A percentile compares a stretch with the other conserved stretches of the same genome.
Conservation (phyloP, 129 eudicot genomes). For the Saussurea involucrata region DNA sequence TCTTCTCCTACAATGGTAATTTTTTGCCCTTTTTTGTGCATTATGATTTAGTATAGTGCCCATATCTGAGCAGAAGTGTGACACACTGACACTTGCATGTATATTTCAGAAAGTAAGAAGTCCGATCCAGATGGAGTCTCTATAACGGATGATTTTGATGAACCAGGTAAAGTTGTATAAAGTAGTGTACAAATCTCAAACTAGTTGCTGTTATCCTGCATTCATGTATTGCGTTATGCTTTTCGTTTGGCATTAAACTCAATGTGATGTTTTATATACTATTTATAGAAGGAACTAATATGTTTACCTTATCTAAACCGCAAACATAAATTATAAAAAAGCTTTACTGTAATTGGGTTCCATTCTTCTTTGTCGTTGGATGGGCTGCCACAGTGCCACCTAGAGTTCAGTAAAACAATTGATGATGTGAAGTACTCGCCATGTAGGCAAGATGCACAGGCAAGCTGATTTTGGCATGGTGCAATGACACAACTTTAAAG, state of each 20-base stretch:
- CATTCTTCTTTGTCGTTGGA: background rate
- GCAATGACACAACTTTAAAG: background rate
- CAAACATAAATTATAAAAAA: constrained; percentile 1
- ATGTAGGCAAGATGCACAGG: background rate
- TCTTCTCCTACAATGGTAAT: constrained; percentile 73
- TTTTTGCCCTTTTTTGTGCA: background rate
- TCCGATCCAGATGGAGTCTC: constrained; percentile 59
- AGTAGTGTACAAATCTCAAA: constrained; percentile 1
- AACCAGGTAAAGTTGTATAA: constrained; percentile 43
- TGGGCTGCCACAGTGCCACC: constrained; percentile 12
- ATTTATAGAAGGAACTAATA: background rate
- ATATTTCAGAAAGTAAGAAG: constrained; percentile 64
- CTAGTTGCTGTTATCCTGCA: background rate
- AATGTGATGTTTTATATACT: background rate
- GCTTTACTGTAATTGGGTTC: background rate
- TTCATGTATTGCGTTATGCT: constrained; percentile 5
- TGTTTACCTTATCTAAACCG: background rate
- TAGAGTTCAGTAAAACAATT: background rate
- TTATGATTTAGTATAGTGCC: background rate
- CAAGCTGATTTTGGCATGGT: background rate
- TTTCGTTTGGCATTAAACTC: background rate
- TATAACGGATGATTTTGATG: constrained; percentile 54
- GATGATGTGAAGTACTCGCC: background rate
- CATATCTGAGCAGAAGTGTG: background rate
- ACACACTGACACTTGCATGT: constrained; percentile 20